Evolutionary conservation across 2,329 filamentous ascomycete genomes (phyloP).

Genomic region (Pestalotiopsis sp.): DNA sequence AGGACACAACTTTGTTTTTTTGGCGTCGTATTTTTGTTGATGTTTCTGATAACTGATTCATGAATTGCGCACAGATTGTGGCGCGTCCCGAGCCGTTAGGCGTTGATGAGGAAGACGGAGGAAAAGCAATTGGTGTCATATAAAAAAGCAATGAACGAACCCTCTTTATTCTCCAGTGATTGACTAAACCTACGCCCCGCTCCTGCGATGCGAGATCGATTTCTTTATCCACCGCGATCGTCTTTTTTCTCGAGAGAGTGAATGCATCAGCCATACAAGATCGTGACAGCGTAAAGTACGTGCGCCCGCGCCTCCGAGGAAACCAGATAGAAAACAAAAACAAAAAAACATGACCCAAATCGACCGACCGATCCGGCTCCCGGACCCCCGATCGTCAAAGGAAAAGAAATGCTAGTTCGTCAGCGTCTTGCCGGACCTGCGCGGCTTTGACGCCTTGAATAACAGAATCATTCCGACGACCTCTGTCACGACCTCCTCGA

Average conservation of each 20-base stretch:
- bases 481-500: conserved; percentile 41
- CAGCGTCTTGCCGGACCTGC: conserved; percentile 11
- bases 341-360: background rate
- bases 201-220: background rate
- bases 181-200: background rate
- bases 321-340: background rate
- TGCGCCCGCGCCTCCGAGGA: background rate
- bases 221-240: background rate
- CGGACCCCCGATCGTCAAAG: too few species aligned
- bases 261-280: background rate
- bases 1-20: background rate
- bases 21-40: background rate
- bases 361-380: too few species aligned
- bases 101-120: background rate
- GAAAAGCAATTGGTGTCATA: background rate
- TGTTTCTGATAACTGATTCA: background rate
- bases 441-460: conserved; percentile 37
- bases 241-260: background rate
- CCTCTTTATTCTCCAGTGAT: background rate
- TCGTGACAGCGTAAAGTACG: background rate
- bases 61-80: background rate
- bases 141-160: background rate
- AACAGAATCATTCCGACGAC: conserved; percentile 41
- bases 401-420: background rate
- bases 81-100: background rate